Base-by-base conservation (phyloP, 2,329 filamentous ascomycete species). In the Hyphodiscus sp. region DNA sequence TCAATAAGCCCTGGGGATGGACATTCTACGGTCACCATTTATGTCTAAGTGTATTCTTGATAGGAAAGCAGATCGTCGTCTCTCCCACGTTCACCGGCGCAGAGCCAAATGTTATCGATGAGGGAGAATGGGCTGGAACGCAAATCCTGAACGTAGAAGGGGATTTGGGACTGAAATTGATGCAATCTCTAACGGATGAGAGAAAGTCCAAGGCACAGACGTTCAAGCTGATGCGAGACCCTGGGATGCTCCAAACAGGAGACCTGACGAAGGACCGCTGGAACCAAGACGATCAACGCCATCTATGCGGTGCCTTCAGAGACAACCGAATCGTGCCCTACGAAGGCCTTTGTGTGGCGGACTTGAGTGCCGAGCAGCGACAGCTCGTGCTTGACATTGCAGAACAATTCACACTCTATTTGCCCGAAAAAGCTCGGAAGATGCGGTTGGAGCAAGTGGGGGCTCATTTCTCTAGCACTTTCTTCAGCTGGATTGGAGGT, bases 401-500 rank as follows among this genome's bases (percentile, higher is more conserved):
- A 29, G 68, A 77, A 23, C 76, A 88, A 55, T 91, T 86, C 61
- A 71, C 88, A 1, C 70, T 87, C 0, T 91, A 89, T 58, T 77
- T 90, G 0, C 87, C 87, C 0, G 62, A 69, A 0, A 63, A 65
- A 11, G 76, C 86, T 0, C 75, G 84, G 1, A 64, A 74, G 48
- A 65, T 79, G 5, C 78, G 81, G 16, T 67, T 89, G 1, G 68
- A 73, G 1, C 75, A 83, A 41, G 74, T 84, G 45, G 73, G 75
- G 49, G 64, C 68, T 2, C 77, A 80, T 67, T 81, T 86, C 52
- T 62, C 70, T n/a, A 85, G 91, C 73, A 91, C 87, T 6, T 87
- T 87, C 64, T 91, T 89, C 65, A 81, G 79, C 65, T 92, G 88
- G 86, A 91, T 91, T 51, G 88, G 88, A 5, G 82, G 80, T 0